Conservation (phyloP, 768 basidiomycete genomes). For the Kwoniella dejecticola region DNA sequence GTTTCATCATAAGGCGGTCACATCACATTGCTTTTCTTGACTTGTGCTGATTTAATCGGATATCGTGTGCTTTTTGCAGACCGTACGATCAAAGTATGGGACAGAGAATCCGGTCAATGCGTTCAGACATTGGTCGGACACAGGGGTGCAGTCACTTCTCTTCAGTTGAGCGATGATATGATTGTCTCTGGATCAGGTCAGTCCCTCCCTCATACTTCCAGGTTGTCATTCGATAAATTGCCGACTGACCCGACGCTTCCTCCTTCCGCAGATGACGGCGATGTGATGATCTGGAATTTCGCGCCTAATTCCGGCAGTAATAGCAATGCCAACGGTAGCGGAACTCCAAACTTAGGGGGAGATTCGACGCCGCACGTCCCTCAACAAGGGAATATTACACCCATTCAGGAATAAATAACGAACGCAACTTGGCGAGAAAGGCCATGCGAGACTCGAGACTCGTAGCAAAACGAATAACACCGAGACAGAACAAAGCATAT, state of each 20-base stretch:
- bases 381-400: conserved; percentile 4
- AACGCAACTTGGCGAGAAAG: too few relatives aligned
- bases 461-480: not conserved
- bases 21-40: too few relatives aligned
- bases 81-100: conserved; percentile 75
- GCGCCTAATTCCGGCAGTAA: conserved; percentile 27
- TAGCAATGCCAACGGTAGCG: not conserved
- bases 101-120: conserved; percentile 81
- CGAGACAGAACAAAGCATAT: not conserved
- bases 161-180: conserved; percentile 89
- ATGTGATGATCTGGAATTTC: conserved; percentile 77
- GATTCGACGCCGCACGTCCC: not conserved
- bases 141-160: conserved; percentile 86
- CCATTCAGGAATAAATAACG: conserved; percentile 5
- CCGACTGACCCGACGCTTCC: conserved; percentile 14
- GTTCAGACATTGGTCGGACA: conserved; percentile 90
- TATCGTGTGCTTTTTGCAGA: conserved; percentile 14
- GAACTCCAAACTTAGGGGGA: not conserved
- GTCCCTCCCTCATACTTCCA: too few relatives aligned
- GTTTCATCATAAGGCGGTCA: too few relatives aligned
- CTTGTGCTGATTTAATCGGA: conserved; percentile 6
- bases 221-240: not conserved
- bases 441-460: too few relatives aligned
- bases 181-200: conserved; percentile 81
- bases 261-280: conserved; percentile 68